phyloP scores from a whole-genome alignment of 2,329 filamentous ascomycete genomes.

The Epichloe sp. region DNA sequence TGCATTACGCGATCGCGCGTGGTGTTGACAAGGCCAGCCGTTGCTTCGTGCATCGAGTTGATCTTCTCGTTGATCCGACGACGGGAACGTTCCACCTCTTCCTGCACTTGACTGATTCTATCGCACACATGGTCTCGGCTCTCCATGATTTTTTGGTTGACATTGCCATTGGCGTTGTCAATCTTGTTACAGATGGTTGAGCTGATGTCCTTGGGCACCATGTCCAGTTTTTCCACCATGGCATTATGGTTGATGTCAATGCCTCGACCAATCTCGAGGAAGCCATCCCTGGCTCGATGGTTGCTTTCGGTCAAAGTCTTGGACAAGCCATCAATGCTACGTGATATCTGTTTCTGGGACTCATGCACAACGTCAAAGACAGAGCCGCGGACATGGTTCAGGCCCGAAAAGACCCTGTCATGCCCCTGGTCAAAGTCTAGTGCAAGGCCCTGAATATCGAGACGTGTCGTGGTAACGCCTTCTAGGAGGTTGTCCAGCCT shows the following conservation, averaged over 20 bases:
- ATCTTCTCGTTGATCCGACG: slow-evolving; percentile 3
- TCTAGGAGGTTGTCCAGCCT: neutral
- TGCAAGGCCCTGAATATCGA: slow-evolving; percentile 1
- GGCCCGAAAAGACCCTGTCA: neutral
- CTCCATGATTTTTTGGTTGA: neutral
- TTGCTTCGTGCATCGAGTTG: slow-evolving; percentile 1
- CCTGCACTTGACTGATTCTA: neutral
- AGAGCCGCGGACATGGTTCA: neutral
- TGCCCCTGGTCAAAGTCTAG: slow-evolving; percentile 1
- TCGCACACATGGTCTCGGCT: neutral
- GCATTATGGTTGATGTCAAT: neutral
- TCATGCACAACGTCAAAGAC: neutral
- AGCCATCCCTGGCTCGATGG: neutral
- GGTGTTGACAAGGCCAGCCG: neutral
- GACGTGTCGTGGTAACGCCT: neutral
- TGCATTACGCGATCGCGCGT: neutral
- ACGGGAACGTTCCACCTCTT: slow-evolving; percentile 2
- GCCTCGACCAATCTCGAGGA: neutral
- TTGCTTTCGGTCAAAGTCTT: neutral
- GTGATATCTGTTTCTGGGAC: neutral
- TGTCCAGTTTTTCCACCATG: neutral
- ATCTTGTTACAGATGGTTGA: neutral
- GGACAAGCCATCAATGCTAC: neutral
- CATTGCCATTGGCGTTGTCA: neutral
- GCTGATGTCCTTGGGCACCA: neutral